Evolutionary conservation across 441 rosid genomes (phyloP).

Genomic region (Hura crepitans): DNA sequence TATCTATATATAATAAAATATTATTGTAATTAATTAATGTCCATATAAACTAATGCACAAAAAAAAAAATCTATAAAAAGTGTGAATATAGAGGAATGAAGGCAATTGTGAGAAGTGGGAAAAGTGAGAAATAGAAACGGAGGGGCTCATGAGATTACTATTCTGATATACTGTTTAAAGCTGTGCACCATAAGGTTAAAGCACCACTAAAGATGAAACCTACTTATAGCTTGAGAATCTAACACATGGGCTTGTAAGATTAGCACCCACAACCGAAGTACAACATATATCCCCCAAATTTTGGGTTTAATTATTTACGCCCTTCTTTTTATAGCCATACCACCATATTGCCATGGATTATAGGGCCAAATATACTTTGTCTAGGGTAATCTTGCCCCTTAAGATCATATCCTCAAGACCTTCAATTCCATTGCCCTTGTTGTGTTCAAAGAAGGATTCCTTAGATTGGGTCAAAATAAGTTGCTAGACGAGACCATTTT

Average conservation of each 20-base stretch:
- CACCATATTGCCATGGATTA: not conserved
- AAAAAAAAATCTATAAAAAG: no score
- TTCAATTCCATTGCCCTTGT: slow-evolving; percentile 4
- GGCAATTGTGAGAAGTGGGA: slow-evolving; percentile 16
- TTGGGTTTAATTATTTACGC: slow-evolving; percentile 3
- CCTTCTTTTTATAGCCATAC: slow-evolving; percentile 11
- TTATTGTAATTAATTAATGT: not conserved
- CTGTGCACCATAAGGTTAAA: slow-evolving; percentile 27
- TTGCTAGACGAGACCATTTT: slow-evolving; percentile 12
- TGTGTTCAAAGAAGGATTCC: slow-evolving; percentile 11
- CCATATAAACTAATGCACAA: not conserved
- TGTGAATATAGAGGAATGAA: no score
- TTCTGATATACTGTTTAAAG: slow-evolving; percentile 30
- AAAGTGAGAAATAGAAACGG: not conserved
- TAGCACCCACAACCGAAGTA: slow-evolving; percentile 31
- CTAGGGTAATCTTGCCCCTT: not conserved
- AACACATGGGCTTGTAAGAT: slow-evolving; percentile 48
- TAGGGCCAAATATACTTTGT: slow-evolving; percentile 8
- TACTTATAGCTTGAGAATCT: slow-evolving; percentile 44
- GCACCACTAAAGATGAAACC: slow-evolving; percentile 31
- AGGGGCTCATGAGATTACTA: slow-evolving; percentile 33
- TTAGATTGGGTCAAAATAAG: slow-evolving; percentile 21
- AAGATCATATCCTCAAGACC: not conserved
- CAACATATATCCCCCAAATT: slow-evolving; percentile 32
- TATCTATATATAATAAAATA: no score